A percentile compares a stretch with the other conserved stretches of the same genome.
phyloP scores from a whole-genome alignment of 2,329 filamentous ascomycete genomes.

The Fusarium hainanense region DNA sequence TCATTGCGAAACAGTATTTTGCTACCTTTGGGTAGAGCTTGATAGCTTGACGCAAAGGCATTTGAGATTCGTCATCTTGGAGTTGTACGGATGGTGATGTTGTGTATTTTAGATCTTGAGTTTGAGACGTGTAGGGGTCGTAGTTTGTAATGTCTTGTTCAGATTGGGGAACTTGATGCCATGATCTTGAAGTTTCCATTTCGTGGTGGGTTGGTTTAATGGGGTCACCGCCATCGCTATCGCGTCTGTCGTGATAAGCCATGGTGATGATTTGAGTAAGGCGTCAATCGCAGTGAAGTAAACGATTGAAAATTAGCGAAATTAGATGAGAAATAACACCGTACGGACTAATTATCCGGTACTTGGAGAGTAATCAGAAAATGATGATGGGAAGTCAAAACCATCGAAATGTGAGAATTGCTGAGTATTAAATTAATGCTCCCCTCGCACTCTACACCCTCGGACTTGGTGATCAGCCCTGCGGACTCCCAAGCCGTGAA shows the following conservation, averaged over 20 bases:
- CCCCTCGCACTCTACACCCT: constrained; percentile 5
- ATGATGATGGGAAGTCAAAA: no score
- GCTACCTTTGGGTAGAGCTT: constrained; percentile 45
- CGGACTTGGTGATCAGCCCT: constrained; percentile 20
- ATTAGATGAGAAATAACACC: not conserved
- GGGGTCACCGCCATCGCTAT: constrained; percentile 8
- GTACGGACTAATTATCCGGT: not conserved
- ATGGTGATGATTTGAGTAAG: not conserved
- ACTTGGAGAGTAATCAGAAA: no score
- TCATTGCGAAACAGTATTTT: constrained; percentile 43
- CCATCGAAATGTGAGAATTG: not conserved
- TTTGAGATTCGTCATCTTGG: constrained; percentile 19
- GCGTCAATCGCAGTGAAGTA: not conserved
- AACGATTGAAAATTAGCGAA: not conserved
- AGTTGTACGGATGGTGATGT: not conserved
- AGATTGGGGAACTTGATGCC: constrained; percentile 16
- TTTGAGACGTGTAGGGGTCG: constrained; percentile 11
- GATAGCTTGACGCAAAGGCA: constrained; percentile 44
- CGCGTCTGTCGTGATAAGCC: constrained; percentile 7
- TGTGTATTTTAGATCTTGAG: not conserved
- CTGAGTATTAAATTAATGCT: not conserved
- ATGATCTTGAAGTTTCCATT: constrained; percentile 11
- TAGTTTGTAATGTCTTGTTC: constrained; percentile 9
- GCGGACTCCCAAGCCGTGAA: not conserved
- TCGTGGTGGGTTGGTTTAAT: constrained; percentile 22